Conservation (phyloP, 169 alveolate genomes). For the Besnoitia besnoiti region DNA sequence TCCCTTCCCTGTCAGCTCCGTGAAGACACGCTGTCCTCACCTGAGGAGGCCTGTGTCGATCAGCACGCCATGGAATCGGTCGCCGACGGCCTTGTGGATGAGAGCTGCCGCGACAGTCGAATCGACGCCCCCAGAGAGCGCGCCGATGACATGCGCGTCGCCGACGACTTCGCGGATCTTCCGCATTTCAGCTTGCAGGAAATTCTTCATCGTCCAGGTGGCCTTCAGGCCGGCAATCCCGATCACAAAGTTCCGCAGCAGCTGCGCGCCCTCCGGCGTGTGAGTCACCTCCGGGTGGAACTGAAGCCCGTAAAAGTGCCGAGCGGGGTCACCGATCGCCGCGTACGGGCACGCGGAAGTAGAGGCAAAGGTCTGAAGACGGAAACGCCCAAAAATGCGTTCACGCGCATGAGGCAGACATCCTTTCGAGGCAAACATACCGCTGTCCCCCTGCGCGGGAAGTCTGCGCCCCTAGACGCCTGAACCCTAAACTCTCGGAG, state of each 20-base stretch:
- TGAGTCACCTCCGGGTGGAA: slow-evolving; percentile 79
- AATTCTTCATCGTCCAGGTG: slow-evolving; percentile 73
- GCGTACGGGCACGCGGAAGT: slow-evolving; percentile 68
- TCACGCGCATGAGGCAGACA: neutral
- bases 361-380: slow-evolving; percentile 59
- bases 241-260: slow-evolving; percentile 70
- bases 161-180: slow-evolving; percentile 37
- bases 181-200: slow-evolving; percentile 63
- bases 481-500: neutral
- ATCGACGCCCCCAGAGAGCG: slow-evolving; percentile 78
- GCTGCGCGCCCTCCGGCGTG: slow-evolving; percentile 69
- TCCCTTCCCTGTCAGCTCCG: too few relatives aligned
- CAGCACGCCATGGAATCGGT: slow-evolving; percentile 73
- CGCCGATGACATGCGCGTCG: slow-evolving; percentile 69
- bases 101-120: slow-evolving; percentile 75
- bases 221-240: neutral
- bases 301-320: slow-evolving; percentile 72
- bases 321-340: slow-evolving; percentile 58
- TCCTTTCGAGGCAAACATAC: too few relatives aligned
- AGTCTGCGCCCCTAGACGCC: neutral
- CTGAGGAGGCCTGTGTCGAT: slow-evolving; percentile 79
- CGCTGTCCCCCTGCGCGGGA: too few relatives aligned
- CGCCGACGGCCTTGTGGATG: slow-evolving; percentile 70
- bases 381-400: neutral
- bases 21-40: too few relatives aligned